Base-by-base conservation (phyloP, 2,329 filamentous ascomycete species). In the Immersiporthe knoxdaviesiana region DNA sequence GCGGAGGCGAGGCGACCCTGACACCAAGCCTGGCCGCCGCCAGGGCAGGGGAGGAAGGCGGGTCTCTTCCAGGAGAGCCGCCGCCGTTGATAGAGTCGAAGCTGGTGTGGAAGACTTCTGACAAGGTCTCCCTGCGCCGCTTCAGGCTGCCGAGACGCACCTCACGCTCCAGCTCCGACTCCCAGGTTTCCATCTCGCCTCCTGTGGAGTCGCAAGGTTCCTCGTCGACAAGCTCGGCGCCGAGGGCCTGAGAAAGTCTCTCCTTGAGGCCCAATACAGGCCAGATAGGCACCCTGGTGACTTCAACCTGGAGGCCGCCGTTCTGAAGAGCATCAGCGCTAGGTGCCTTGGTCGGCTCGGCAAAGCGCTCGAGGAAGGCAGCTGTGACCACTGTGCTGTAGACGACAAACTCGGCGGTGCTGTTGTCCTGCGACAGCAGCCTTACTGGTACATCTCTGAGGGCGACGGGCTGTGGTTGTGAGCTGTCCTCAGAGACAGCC, bases 261-360 rank as follows among this genome's bases (percentile, higher is more conserved):
- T 88, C 85, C 69, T 84, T 83, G 8, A 89, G 79, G 4, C 86
- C 86, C 0, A 86, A 74, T 7, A 87, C 80, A 0, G 87, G 87
- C 84, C 85, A 88, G 35, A 85, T 79, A 0, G 84, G 83, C 1
- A 88, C 84, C 10, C 80, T 80, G 1, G 79, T 79, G 74, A 84
- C 83, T 44, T 83, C 79, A 27, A 88, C 83, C 47, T 77, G 77
- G 70, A 88, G 76, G 2, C 81, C 80, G 3, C 77, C 62, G 18
- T 75, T 73, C 5, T 74, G 74, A 2, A 72, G 73, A 2, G 77
- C 73, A 2, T 74, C 72, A 16, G 65, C 60, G 11, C 67, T 35
- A 1, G 81, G 81, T 1, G 79, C 78, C 66, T 79, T 82, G 65
- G 79, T 77, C 0, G 86, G 86, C 18, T 82, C 73, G 67, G 86